Base-by-base conservation (phyloP, 164 flowering plant genomes). In the Magnolia officinalis region DNA sequence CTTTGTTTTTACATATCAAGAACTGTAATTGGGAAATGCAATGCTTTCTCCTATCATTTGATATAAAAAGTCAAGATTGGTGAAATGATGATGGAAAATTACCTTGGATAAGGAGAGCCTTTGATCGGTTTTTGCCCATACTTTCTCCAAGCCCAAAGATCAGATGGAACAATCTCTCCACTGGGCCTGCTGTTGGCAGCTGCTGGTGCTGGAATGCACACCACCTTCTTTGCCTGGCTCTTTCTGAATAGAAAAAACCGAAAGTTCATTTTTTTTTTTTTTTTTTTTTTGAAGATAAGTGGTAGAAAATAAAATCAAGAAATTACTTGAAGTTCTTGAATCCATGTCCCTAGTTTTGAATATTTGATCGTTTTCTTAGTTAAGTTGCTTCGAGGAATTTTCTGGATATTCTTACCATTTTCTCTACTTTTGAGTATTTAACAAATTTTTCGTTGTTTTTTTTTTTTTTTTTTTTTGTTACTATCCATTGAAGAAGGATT, bases 51-150 rank as follows among this genome's bases (percentile, higher is more conserved):
- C 8, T 24, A 6, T 20, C 23, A 0, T 24, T 1, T 24, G 19
- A 21, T 13, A 37, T 16, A 16, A 55, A 69, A 50, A 26, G 29
- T 50, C 24, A 70, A 45, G 23, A 37, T 1, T n/a, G 70, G 11
- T 21, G 8, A 23, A 9, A 21, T 49, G 68, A n/a, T 64, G 37
- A 74, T 19, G 80, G 80, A 24, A 68, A 10, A 23, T 18, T 84
- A 92, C 98, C 98, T 92, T 37, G 98, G 98, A 82, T 93, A 92
- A 72, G 98, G 98, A 76, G 98, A 95, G 29, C 98, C 98, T 85
- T 95, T 95, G 82, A 95, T 95, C 72, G 98, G 98, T 77, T 95
- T 95, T 81, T 95, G 98, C 4, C 98, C 98, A 74, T 95, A 95
- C 81, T 95, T 95, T 76, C 98, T 86, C 98, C 98, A 93, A 16